Conservation (phyloP, 108 stramenopile species). For the Mediolabrus comicus region DNA sequence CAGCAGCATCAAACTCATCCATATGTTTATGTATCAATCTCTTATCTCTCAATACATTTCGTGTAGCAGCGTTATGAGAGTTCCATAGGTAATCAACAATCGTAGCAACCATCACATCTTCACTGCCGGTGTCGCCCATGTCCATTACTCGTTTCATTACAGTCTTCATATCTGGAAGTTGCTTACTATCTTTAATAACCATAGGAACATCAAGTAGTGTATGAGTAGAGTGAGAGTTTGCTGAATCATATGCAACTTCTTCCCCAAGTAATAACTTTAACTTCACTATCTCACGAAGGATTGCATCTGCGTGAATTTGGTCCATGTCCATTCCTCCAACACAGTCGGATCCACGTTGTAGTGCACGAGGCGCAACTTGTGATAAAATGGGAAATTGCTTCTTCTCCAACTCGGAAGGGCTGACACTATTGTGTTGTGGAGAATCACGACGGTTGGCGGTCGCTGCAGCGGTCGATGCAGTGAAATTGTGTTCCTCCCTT, state of each 20-base stretch:
- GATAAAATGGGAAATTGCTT: no score
- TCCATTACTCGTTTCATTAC: no score
- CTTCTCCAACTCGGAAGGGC: no score
- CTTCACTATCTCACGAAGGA: slow-evolving; percentile 2
- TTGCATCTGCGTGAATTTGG: no score
- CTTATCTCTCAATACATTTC: neutral
- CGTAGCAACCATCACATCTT: neutral
- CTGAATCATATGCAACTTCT: neutral
- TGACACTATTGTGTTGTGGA: no score
- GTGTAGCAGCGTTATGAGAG: neutral
- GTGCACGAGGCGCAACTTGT: no score
- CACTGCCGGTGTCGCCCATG: neutral
- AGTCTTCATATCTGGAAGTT: neutral
- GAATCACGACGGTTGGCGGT: no score
- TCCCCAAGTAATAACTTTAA: neutral
- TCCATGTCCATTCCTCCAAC: no score
- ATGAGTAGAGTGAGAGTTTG: neutral
- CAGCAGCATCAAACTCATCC: neutral
- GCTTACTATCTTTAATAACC: neutral
- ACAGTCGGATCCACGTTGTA: no score
- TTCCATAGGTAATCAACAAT: neutral
- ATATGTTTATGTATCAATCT: neutral
- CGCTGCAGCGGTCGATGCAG: no score
- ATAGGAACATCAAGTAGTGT: neutral
- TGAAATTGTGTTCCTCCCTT: no score